These are phyloP conservation scores for Diaporthe sp. DNA, from an alignment of 2,329 filamentous ascomycete genomes.

Conservation along the genomic window DNA sequence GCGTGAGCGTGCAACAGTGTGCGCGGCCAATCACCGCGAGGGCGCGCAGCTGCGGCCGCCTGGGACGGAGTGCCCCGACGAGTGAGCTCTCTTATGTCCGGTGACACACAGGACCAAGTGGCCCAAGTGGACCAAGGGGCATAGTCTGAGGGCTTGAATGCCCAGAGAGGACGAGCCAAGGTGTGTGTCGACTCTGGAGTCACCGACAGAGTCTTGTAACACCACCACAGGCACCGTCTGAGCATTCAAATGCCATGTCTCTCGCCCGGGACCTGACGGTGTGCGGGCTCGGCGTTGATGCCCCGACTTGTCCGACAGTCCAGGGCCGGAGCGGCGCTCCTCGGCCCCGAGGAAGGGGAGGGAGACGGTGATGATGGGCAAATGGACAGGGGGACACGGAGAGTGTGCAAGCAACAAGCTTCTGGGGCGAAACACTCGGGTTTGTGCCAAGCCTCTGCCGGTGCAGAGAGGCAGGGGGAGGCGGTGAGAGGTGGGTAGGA, in stretches of 20 bases:
- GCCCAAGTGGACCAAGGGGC: neutral
- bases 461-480: neutral
- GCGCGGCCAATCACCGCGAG: constrained; percentile 20
- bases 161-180: neutral
- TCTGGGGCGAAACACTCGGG: constrained; percentile 6
- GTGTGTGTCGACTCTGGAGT: neutral
- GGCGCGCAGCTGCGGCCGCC: constrained; percentile 23
- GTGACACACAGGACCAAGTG: neutral
- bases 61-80: neutral
- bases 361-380: neutral
- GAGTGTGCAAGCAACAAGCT: neutral
- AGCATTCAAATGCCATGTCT: neutral
- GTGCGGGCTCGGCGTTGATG: neutral
- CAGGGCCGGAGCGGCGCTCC: neutral
- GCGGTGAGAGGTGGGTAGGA: constrained; percentile 1
- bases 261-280: neutral
- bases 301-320: neutral
- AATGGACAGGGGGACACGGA: neutral
- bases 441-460: neutral
- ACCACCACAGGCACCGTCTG: neutral
- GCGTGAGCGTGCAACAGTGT: constrained; percentile 20
- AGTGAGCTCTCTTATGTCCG: neutral
- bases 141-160: neutral
- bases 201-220: neutral
- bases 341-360: constrained; percentile 9